Base-by-base conservation (phyloP, 2,329 filamentous ascomycete species). In the Lasiodiplodia theobromae region DNA sequence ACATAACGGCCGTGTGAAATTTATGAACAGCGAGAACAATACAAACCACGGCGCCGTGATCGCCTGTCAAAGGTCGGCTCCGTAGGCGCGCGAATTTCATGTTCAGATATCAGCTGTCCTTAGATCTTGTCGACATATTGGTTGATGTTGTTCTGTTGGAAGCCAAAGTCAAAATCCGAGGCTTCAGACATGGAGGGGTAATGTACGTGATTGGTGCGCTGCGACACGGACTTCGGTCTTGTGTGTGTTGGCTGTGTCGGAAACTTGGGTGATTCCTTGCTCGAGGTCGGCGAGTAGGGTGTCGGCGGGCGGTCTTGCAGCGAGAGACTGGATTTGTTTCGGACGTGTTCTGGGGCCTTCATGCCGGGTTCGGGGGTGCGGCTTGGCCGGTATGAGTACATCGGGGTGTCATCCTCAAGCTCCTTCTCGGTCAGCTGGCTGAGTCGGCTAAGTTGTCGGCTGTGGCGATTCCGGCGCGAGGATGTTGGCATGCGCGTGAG, bases 251-350 rank as follows among this genome's bases (percentile, higher is more conserved):
- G 49, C 25, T 38, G 58, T 25, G 49, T 37, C 38, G 56, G 49
- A 21, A 28, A 40, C 44, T 54, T 52, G 44, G 40, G 56, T 25
- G 49, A 52, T 28, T 71, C 70, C 23, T 71, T 72, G 67, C 73
- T 72, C 4, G 77, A 77, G 23, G 73, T 72, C n/a, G 78, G 78
- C 16, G 78, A 79, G 70, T 79, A 80, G 2, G 78, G 78, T 31
- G 78, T 80, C 11, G 78, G 78, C 67, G 78, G 78, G 60, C 78
- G 73, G 77, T 79, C 73, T 78, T 79, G 57, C 77, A 75, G 40
- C 74, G 77, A 68, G 23, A 68, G 54, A 52, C 54, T 62, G n/a
- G 62, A 64, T 51, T 65, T 66, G 51, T 64, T 68, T 63, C 62
- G 62, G 67, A 66, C 37, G 58, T 68, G 66, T 57, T 52, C 65